These are phyloP conservation scores for Phytophthora uliginosa DNA, from an alignment of 352 stramenopile species.

Conservation along the genomic window DNA sequence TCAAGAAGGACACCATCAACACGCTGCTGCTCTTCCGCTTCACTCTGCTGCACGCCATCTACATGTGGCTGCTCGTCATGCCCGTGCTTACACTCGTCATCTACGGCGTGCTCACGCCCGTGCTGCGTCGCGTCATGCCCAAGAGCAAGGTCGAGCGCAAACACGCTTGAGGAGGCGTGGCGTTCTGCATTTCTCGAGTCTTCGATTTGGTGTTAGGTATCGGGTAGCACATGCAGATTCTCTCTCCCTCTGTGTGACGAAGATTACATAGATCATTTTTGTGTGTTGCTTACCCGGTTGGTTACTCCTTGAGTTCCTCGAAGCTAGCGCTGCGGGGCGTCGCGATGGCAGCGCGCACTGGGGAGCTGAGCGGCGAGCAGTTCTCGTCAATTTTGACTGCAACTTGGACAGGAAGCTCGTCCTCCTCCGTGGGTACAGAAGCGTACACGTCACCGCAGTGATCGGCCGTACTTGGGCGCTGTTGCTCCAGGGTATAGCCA, in stretches of 20 bases:
- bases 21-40: slow-evolving; percentile 85
- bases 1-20: slow-evolving; percentile 80
- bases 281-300: slow-evolving; percentile 6
- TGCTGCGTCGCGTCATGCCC: slow-evolving; percentile 75
- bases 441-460: slow-evolving; percentile 28
- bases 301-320: slow-evolving; percentile 21
- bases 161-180: slow-evolving; percentile 30
- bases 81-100: slow-evolving; percentile 69
- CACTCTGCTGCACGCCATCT: slow-evolving; percentile 82
- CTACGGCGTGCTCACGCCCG: slow-evolving; percentile 74
- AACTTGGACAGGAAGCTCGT: slow-evolving; percentile 1
- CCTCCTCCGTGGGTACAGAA: slow-evolving; percentile 29
- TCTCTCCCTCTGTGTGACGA: neutral
- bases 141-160: slow-evolving; percentile 62
- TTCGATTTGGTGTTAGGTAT: neutral
- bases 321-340: slow-evolving; percentile 23
- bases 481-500: slow-evolving; percentile 27
- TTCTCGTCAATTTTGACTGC: slow-evolving; percentile 11
- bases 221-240: neutral
- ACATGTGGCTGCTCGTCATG: slow-evolving; percentile 80
- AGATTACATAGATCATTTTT: slow-evolving; percentile 23
- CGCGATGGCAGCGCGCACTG: slow-evolving; percentile 8
- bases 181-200: neutral
- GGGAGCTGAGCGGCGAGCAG: slow-evolving; percentile 13
- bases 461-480: slow-evolving; percentile 6